Percentiles rank a stretch among this genome's conserved stretches.
Evolutionary conservation across 1,139 yeast genomes (phyloP).

Genomic region (Taiozyma sp.): DNA sequence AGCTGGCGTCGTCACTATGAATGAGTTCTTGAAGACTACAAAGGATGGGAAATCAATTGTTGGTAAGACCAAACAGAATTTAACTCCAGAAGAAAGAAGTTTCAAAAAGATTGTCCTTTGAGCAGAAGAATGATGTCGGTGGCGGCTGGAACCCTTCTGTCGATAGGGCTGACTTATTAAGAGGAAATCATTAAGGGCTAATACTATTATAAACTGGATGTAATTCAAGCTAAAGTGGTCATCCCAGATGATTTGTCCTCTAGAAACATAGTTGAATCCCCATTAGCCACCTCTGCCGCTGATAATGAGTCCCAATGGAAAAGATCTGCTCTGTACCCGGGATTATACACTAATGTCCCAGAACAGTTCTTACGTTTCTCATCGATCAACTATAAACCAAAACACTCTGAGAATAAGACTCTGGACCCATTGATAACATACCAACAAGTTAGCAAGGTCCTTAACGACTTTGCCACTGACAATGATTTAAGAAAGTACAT

Average conservation of each 20-base stretch:
- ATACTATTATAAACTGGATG: constrained; percentile 21
- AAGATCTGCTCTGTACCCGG: constrained; percentile 37
- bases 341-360: constrained; percentile 44
- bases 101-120: constrained; percentile 29
- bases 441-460: constrained; percentile 32
- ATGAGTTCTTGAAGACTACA: constrained; percentile 29
- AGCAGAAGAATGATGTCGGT: constrained; percentile 30
- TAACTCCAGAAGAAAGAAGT: constrained; percentile 14
- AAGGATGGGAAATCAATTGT: constrained; percentile 27
- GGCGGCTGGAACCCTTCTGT: constrained; percentile 32
- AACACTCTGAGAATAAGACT: not conserved
- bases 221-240: constrained; percentile 17
- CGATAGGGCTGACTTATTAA: constrained; percentile 19
- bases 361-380: constrained; percentile 39
- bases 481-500: constrained; percentile 31
- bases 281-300: constrained; percentile 11
- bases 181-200: constrained; percentile 18
- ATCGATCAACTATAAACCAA: constrained; percentile 5
- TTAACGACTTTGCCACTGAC: constrained; percentile 28
- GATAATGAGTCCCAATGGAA: constrained; percentile 33
- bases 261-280: constrained; percentile 11
- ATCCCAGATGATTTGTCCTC: constrained; percentile 12
- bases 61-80: constrained; percentile 3
- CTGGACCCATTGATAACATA: constrained; percentile 26
- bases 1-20: constrained; percentile 30